Conservation (phyloP, 495 filamentous ascomycete species). For the Tuber melanosporum region DNA sequence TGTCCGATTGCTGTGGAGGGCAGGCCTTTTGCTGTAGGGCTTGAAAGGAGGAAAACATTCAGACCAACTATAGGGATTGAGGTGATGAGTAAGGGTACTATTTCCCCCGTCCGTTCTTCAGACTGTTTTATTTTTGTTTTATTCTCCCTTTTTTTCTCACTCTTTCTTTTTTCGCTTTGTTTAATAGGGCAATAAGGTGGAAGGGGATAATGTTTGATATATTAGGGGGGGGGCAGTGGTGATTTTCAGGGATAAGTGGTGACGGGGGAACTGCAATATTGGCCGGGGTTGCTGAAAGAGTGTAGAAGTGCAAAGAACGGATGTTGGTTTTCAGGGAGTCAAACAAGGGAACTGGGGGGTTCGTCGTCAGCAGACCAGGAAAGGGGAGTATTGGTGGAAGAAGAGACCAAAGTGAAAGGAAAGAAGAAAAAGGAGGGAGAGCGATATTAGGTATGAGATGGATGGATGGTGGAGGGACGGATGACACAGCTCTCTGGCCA, state of each 20-base stretch:
- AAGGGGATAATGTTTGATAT: background rate
- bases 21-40: background rate
- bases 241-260: background rate
- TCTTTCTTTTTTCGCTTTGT: background rate
- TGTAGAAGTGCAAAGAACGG: background rate
- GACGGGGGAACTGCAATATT: background rate
- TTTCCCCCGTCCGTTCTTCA: background rate
- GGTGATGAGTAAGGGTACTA: background rate
- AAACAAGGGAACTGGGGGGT: background rate
- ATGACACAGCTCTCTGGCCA: background rate
- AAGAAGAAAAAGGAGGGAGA: background rate
- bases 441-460: background rate
- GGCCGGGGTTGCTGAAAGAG: background rate
- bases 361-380: background rate
- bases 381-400: background rate
- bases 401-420: background rate
- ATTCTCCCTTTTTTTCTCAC: background rate
- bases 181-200: background rate
- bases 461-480: conserved; percentile 2
- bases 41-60: conserved; percentile 2
- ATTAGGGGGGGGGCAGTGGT: background rate
- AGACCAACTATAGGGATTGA: background rate
- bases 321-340: background rate
- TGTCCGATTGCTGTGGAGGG: background rate
- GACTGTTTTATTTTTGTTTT: background rate